phyloP scores from a whole-genome alignment of 2,329 filamentous ascomycete species.

The Fusarium decemcellulare region DNA sequence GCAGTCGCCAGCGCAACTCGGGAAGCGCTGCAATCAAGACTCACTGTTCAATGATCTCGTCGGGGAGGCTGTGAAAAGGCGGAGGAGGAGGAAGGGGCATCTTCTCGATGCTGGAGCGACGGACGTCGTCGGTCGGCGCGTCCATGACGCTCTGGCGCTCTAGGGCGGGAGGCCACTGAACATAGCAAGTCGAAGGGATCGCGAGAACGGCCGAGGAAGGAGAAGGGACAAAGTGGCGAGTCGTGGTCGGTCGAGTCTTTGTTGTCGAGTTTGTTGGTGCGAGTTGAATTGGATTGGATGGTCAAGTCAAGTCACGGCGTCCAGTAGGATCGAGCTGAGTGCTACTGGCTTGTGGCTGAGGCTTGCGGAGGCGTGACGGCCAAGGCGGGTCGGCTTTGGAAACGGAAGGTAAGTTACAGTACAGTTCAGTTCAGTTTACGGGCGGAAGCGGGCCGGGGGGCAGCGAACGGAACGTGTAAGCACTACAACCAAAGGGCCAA shows the following conservation, averaged over 20 bases:
- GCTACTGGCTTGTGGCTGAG: conserved; percentile 31
- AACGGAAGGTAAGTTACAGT: conserved; percentile 19
- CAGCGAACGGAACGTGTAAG: background rate
- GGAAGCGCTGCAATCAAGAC: conserved; percentile 43
- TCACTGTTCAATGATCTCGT: conserved; percentile 80
- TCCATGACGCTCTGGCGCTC: conserved; percentile 51
- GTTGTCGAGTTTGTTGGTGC: conserved; percentile 1
- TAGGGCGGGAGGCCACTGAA: conserved; percentile 36
- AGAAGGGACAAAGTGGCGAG: background rate
- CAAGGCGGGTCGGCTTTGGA: conserved; percentile 21
- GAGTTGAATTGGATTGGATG: conserved; percentile 24
- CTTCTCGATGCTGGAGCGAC: conserved; percentile 54
- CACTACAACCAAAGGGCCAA: background rate
- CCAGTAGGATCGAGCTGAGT: conserved; percentile 2
- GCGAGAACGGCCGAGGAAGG: conserved; percentile 4
- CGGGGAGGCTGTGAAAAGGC: conserved; percentile 71
- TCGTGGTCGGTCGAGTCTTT: conserved; percentile 16
- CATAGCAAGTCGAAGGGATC: conserved; percentile 40
- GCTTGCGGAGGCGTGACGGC: conserved; percentile 31
- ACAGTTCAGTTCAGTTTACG: background rate
- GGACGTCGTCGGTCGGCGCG: conserved; percentile 45
- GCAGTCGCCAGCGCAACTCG: background rate
- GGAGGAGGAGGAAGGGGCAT: conserved; percentile 46
- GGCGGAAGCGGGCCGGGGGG: background rate
- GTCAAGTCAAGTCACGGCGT: conserved; percentile 11